Evolutionary conservation across 345 rosid genomes (phyloP).

Genomic region (Murraya paniculata): DNA sequence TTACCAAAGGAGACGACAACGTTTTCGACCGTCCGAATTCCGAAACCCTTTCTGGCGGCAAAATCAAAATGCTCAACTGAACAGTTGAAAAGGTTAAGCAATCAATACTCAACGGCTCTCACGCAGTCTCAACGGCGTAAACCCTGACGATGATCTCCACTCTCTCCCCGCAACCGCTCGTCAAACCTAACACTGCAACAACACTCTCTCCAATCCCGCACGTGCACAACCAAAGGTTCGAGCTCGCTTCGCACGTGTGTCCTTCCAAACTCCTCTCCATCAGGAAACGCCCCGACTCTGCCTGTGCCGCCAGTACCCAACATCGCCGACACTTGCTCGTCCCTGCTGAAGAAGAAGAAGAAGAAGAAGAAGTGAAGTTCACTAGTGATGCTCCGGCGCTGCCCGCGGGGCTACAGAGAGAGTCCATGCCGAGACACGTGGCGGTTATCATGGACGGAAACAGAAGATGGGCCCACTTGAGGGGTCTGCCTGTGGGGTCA

Average conservation of each 20-base stretch:
- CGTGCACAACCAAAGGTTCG: background rate
- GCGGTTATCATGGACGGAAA: constrained; percentile 31
- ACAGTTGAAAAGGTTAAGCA: background rate
- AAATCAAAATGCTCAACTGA: background rate
- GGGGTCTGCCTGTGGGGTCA: constrained; percentile 15
- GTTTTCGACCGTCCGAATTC: background rate
- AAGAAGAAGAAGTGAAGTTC: background rate
- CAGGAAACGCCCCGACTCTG: background rate
- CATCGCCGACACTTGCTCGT: constrained; percentile 1
- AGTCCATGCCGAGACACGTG: constrained; percentile 28
- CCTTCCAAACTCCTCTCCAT: background rate
- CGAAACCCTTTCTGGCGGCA: constrained; percentile 2
- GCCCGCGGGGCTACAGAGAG: constrained; percentile 16
- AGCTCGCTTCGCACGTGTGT: background rate
- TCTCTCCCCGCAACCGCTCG: background rate
- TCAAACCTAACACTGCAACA: no score
- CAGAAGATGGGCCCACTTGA: constrained; percentile 24
- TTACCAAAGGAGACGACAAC: background rate
- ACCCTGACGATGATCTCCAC: constrained; percentile 4
- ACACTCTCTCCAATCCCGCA: background rate
- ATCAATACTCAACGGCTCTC: background rate
- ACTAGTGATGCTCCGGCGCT: background rate
- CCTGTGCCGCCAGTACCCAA: background rate
- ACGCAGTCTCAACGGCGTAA: background rate
- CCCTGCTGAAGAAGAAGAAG: background rate